phyloP scores from a whole-genome alignment of 2,329 filamentous ascomycete genomes.

The Aurifilum marmelostoma region DNA sequence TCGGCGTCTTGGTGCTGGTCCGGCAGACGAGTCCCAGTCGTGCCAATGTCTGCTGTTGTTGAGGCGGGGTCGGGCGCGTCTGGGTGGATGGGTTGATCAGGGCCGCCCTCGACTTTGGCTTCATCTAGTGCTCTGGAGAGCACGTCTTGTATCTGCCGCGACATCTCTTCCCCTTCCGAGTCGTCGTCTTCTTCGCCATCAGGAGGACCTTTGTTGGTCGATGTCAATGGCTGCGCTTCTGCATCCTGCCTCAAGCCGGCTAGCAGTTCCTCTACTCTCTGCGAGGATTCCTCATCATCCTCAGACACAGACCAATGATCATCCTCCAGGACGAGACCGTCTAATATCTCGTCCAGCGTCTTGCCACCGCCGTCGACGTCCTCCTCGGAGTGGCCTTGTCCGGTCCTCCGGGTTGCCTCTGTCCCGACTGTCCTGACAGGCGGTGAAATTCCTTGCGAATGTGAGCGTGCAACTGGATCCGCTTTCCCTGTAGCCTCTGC shows the following conservation, averaged over 20 bases:
- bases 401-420: not conserved
- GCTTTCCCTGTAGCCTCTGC: not conserved
- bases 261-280: conserved; percentile 27
- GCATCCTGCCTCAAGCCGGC: conserved; percentile 31
- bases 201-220: not conserved
- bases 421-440: not conserved
- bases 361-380: conserved; percentile 50
- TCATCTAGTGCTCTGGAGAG: conserved; percentile 53
- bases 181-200: conserved; percentile 37
- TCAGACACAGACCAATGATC: conserved; percentile 25
- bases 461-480: not conserved
- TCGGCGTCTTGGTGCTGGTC: conserved; percentile 5
- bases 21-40: not conserved
- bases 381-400: conserved; percentile 35
- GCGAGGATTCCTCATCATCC: conserved; percentile 33
- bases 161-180: conserved; percentile 57
- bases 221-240: conserved; percentile 27
- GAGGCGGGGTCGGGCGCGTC: conserved; percentile 23
- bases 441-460: conserved; percentile 6
- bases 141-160: conserved; percentile 47
- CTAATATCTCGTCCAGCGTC: conserved; percentile 56
- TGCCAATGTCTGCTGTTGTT: not conserved
- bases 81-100: conserved; percentile 4
- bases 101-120: conserved; percentile 40
- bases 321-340: conserved; percentile 43